Base-by-base conservation (phyloP, 2,329 filamentous ascomycete genomes). In the Herpotrichia juniperi region DNA sequence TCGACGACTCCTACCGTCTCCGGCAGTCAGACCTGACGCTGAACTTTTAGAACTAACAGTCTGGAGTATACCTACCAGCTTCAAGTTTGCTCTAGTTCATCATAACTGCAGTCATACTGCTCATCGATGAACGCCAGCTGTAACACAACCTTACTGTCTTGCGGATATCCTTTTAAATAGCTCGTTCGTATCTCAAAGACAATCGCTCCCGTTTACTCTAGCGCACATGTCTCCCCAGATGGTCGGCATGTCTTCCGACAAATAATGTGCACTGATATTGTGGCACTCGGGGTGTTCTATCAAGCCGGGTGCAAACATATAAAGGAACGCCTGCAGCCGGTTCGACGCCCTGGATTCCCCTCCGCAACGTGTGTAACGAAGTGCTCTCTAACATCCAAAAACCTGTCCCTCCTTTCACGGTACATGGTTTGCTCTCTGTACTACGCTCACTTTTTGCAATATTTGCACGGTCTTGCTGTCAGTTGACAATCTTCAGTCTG, bases 291-390 rank as follows among this genome's bases (percentile, higher is more conserved):
- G 17, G 4, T 6, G 19, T 7, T 21, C 22, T 30, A n/a, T n/a
- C 34, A 14, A 39, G 19, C 19, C 12, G 17, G 16, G 17, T 24
- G 46, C 39, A 34, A 32, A 14, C 35, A 21, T 54, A 50, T 50
- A 54, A 54, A 50, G 39, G 34, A 32, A 26, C 6, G 7, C 34
- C 25, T 39, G 31, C 45, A 28, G 19, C 51, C 42, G 42, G 35
- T n/a, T 48, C 24, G 22, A 32, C 46, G 37, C 30, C 19, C 37
- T 34, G 26, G 21, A 28, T 39, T 9, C 30, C 25, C 35, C 22
- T 53, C 44, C 48, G 47, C 48, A 42, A 52, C 50, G 48, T 28
- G 46, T 50, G 43, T 48, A 35, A 52, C 48, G n/a, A 37, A 56
- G 49, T 42, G 34, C 26, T 46, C 35, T 46, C 53, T 25, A 48